phyloP scores from a whole-genome alignment of 2,329 filamentous ascomycete genomes.

The Cytospora schulzeri region DNA sequence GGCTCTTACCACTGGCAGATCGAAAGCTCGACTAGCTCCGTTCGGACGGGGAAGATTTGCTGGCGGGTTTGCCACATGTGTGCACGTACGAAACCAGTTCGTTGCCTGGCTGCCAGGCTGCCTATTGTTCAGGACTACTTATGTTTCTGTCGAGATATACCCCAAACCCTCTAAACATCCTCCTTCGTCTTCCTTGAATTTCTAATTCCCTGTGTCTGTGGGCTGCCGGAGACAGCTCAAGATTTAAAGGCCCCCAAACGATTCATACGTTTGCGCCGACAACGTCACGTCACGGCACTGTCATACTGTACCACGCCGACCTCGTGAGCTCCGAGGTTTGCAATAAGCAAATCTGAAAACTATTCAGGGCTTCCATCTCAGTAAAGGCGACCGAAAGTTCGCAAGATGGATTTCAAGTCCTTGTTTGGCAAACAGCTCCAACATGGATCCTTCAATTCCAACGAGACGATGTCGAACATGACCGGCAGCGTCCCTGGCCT shows the following conservation, averaged over 20 bases:
- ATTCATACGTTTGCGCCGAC: not conserved
- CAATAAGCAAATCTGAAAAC: not conserved
- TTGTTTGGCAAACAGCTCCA: constrained; percentile 29
- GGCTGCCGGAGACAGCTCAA: not conserved
- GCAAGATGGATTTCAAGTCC: constrained; percentile 33
- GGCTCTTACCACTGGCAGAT: too few relatives aligned
- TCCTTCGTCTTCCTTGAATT: not conserved
- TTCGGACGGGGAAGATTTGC: too few relatives aligned
- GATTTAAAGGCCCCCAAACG: not conserved
- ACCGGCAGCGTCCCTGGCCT: constrained; percentile 32
- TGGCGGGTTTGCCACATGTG: too few relatives aligned
- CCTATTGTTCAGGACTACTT: not conserved
- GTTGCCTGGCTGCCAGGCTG: too few relatives aligned
- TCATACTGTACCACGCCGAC: not conserved
- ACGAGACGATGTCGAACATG: constrained; percentile 27
- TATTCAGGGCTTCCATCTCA: not conserved
- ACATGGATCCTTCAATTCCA: constrained; percentile 31
- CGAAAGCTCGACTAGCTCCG: too few relatives aligned
- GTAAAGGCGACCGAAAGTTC: not conserved
- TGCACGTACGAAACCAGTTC: too few relatives aligned
- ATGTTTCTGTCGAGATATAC: too few relatives aligned
- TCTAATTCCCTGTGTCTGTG: not conserved
- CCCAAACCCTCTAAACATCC: not conserved
- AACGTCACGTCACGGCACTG: not conserved
- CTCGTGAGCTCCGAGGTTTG: not conserved